Conservation (phyloP, 768 basidiomycete species). For the Pisolithus sp. region DNA sequence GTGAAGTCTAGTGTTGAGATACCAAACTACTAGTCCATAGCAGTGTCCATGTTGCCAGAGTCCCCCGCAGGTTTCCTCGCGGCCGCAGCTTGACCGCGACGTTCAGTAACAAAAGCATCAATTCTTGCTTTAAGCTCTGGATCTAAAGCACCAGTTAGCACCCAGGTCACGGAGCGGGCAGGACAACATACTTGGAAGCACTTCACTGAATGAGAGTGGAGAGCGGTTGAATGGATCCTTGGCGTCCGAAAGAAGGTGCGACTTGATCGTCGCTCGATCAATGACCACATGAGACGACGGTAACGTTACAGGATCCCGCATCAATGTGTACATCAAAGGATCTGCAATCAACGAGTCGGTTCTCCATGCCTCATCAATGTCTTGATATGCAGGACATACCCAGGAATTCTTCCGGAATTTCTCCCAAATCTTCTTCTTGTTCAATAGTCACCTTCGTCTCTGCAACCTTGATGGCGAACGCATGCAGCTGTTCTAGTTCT, state of each 20-base stretch:
- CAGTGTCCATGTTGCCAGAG: conserved; percentile 27
- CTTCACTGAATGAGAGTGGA: conserved; percentile 74
- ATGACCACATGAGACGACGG: conserved; percentile 76
- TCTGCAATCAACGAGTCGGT: conserved; percentile 38
- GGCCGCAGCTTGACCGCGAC: conserved; percentile 34
- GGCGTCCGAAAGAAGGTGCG: conserved; percentile 84
- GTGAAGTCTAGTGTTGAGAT: neutral
- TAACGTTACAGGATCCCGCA: conserved; percentile 91
- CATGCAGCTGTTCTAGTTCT: conserved; percentile 65
- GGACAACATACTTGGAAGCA: conserved; percentile 56
- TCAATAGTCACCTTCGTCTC: conserved; percentile 71
- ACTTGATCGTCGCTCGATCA: conserved; percentile 91
- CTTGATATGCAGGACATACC: conserved; percentile 42
- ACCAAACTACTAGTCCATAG: conserved; percentile 12
- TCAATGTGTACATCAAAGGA: conserved; percentile 84
- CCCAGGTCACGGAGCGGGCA: neutral
- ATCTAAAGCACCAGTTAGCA: conserved; percentile 35
- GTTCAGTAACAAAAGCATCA: conserved; percentile 59
- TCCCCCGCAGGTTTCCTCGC: conserved; percentile 17
- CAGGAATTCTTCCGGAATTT: conserved; percentile 91
- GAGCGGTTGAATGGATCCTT: conserved; percentile 95
- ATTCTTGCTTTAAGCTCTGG: conserved; percentile 69
- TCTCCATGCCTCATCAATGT: neutral
- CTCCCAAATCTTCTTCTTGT: conserved; percentile 88
- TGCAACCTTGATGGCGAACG: conserved; percentile 80